Base-by-base conservation (phyloP, 75 land plant species). In the Picea glauca region DNA sequence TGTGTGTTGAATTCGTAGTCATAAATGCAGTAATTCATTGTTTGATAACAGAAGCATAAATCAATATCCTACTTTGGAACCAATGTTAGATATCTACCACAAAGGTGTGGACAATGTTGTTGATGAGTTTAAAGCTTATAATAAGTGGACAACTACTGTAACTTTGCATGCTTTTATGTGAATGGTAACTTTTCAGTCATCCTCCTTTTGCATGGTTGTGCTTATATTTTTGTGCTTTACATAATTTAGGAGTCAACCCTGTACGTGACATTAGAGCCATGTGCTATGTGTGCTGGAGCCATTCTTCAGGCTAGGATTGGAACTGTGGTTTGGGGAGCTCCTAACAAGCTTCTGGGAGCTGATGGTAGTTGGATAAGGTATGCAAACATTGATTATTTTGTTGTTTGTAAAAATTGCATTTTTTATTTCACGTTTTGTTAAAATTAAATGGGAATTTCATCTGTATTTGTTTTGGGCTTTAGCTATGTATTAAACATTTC, bases 361-460 rank as follows among this genome's bases (percentile, higher is more conserved):
- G 98, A 96, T 82, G 98, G 98, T 43, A 96, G 98, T 83, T 96
- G 98, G 98, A 83, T 96, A 46, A 91, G 93, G 96, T 95, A 79
- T 62, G 75, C 33, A 72, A 61, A 23, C n/a, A 40, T 9, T 60
- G 13, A n/a, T 18, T 2, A 20, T 70, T 18, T 43, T 70, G 2
- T 40, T 70, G 23, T 70, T 70, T 70, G 74, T n/a, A 18, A 38
- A 70, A 43, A 56, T 43, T 70, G 74, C 56, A 70, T 70, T 18
- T 70, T 50, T 38, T 68, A 20, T 68, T 35, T 68, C 73, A 17
- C 1, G 23, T 31, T 35, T 68, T 31, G 2, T 1, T n/a, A 23
- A 33, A 70, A 40, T 20, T 20, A 70, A 70, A 9, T 23, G 20
- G 33, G 2, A 43, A n/a, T 43, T 70, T 62, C 18, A 62, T 62